phyloP scores from a whole-genome alignment of 176 grass and related monocot species.

The Oropetium thomaeum region DNA sequence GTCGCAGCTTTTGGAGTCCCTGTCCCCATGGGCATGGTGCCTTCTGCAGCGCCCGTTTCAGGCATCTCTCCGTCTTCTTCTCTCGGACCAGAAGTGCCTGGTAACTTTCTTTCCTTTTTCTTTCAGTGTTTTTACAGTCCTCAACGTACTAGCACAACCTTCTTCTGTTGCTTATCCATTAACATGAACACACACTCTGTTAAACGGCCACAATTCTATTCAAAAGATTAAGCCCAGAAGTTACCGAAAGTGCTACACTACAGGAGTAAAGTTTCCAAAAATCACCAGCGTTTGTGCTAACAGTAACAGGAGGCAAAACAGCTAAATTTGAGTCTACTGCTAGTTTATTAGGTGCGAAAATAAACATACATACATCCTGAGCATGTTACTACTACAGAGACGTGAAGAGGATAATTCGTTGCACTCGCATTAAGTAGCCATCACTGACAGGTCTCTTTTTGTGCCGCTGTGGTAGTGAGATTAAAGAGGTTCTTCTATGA shows the following conservation, averaged over 20 bases:
- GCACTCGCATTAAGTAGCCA: not conserved
- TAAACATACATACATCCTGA: not conserved
- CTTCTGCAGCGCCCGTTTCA: constrained; percentile 37
- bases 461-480: no score
- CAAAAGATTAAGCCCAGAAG: not conserved
- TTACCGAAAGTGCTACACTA: no score
- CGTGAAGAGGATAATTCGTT: not conserved
- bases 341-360: not conserved
- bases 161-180: not conserved
- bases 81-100: constrained; percentile 41
- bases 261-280: no score
- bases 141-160: not conserved
- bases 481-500: not conserved
- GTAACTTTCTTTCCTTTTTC: constrained; percentile 8
- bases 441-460: no score
- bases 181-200: not conserved
- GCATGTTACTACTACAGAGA: not conserved
- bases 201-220: not conserved
- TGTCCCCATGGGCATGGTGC: constrained; percentile 40
- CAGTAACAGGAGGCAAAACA: not conserved
- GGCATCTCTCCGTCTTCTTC: constrained; percentile 27
- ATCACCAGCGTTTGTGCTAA: not conserved
- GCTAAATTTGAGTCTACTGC: not conserved
- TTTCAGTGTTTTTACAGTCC: not conserved
- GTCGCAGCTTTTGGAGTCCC: constrained; percentile 62